Evolutionary conservation across 768 basidiomycete genomes (phyloP), one percentile per base, ranked within the genome.

Genomic region (Butyriboletus loyo): DNA sequence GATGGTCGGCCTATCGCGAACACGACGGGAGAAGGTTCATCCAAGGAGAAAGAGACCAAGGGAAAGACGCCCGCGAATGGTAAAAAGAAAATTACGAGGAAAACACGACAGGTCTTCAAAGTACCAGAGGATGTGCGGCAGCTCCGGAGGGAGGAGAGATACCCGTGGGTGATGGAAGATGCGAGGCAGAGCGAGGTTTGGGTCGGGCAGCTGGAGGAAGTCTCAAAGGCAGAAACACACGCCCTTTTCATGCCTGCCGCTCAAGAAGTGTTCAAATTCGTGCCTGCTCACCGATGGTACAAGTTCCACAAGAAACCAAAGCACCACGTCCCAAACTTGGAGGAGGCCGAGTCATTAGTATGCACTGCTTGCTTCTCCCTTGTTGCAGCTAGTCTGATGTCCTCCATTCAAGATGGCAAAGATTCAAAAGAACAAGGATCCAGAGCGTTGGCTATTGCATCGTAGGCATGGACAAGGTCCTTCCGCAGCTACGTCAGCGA

Each of bases 131-230:
- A 85, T 35, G 77, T 82, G 46, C 75, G 91, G 59, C 86, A 90
- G 71, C 75, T 94, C 61, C 77, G 88, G 67, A 81, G 80, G 63
- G 92, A 95, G 72, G 92, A 95, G 72, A 75, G 89, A 57, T 89
- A 89, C 69, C 92, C 92, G 3, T 95, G 92, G 92, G 87, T 95
- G 35, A 82, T 94, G 74, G 92, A 95, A 73, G 91, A 92, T 66
- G 81, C 78, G 34, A 76, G 77, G 19, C 78, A 82, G 46, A 73
- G 77, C 51, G 89, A 94, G 71, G 67, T 82, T 14, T 95, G 92
- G 92, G 76, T 83, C 35, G 92, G 87, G 7, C 81, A 86, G 67
- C 77, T 94, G 74, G 90, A 93, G 69, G 89, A 93, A 54, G 78
- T 82, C 17, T 72, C 75, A 11, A 89, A 82, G 72, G 77, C 81